Base-by-base conservation (phyloP, 352 stramenopile species). In the Globisporangium nodosum region DNA sequence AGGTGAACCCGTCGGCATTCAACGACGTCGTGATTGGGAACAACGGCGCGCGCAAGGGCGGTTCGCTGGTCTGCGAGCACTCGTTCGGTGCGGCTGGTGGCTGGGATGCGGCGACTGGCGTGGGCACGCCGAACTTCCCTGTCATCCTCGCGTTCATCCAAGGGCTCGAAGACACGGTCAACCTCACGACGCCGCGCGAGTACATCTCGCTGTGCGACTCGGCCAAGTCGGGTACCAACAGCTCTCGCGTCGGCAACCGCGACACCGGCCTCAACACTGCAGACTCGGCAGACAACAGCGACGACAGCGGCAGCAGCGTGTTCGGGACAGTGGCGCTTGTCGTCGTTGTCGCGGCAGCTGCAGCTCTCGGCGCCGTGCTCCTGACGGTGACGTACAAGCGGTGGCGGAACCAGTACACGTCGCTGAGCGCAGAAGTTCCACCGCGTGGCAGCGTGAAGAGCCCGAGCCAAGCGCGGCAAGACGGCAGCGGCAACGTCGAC, bases 91-190 rank as follows among this genome's bases (percentile, higher is more conserved):
- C 92, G 31, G 64, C 81, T 7, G 68, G 65, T 33, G 91, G 91
- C 3, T 98, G 90, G 90, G 92, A 98, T 62, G 85, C 92, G 0
- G 81, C 77, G 3, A 90, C 90, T 1, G 92, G 92, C 7, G 70
- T 96, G 3, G 90, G 90, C 3, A 91, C 81, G 12, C 82, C 88
- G 27, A 92, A 96, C 63, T 96, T 95, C 52, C 58, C 66, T 12
- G 62, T 87, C 16, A 86, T 92, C 35, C 65, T 64, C 7, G 61
- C 78, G 37, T 88, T 89, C 45, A 69, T 92, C 27, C 54, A 63
- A 3, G 65, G 60, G 1, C 60, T 90, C 0, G 79, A 82, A 12
- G 71, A 84, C 52, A 69, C 76, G 48, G 81, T 87, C 49, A 79
- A 88, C 53, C 39, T 70, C 16, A 70, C 73, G 18, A 63, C 57